Conservation (phyloP, 2,329 filamentous ascomycete genomes). For the Drechslerella stenobrocha region DNA sequence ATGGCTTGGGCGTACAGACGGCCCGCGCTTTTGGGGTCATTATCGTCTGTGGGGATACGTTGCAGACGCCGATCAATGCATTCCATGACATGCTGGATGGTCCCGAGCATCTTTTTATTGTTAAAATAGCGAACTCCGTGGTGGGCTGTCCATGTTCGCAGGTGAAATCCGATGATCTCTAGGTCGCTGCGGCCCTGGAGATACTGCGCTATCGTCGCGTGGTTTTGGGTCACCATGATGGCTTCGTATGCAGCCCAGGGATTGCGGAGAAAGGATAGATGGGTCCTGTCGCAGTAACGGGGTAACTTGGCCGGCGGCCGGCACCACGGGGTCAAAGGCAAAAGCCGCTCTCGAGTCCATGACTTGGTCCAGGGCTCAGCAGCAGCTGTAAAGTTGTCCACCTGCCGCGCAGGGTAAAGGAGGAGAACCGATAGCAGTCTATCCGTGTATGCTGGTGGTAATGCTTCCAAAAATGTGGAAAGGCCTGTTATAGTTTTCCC, state of each 20-base stretch:
- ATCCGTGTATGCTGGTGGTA: conserved; percentile 11
- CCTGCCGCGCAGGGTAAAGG: background rate
- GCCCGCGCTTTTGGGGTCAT: background rate
- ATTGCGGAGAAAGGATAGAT: conserved; percentile 7
- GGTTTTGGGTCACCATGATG: conserved; percentile 4
- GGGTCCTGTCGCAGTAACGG: background rate
- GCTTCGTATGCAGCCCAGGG: background rate
- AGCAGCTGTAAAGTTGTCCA: background rate
- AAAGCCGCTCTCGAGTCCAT: background rate
- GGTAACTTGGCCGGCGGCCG: background rate
- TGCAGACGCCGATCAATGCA: conserved; percentile 8
- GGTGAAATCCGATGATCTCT: conserved; percentile 22
- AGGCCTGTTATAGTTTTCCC: conserved; percentile 3
- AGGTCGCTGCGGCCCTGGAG: background rate
- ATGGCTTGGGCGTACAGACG: conserved; percentile 33
- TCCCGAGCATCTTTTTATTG: conserved; percentile 3
- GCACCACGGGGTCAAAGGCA: conserved; percentile 7
- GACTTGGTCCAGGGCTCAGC: background rate
- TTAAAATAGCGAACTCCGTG: conserved; percentile 18
- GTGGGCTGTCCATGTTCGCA: conserved; percentile 7
- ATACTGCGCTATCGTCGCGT: conserved; percentile 6
- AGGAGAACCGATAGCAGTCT: conserved; percentile 16
- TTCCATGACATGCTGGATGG: conserved; percentile 5
- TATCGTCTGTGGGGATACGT: background rate
- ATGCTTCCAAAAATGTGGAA: conserved; percentile 1